Percentiles rank a stretch among this genome's conserved stretches.
Evolutionary conservation across 768 basidiomycete species (phyloP).

Genomic region (Xerocomus brunneocitrinus): DNA sequence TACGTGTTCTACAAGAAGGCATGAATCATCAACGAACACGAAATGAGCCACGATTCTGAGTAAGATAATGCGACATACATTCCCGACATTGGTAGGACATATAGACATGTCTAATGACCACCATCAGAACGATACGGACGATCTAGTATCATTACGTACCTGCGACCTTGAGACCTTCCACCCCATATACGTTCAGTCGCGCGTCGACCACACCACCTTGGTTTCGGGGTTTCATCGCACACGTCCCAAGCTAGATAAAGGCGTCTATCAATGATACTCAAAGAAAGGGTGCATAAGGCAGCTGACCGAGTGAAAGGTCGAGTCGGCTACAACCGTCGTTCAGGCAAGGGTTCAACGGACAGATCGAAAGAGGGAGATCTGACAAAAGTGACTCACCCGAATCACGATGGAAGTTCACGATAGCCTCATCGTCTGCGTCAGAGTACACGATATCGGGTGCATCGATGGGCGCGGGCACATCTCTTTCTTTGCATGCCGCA

Average conservation of each 20-base stretch:
- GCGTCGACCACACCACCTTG: constrained; percentile 61
- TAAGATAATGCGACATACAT: constrained; percentile 6
- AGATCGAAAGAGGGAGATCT: not conserved
- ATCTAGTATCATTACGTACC: constrained; percentile 31
- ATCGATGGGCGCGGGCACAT: constrained; percentile 19
- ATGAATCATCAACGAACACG: not conserved
- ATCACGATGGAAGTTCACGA: constrained; percentile 25
- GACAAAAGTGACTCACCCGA: constrained; percentile 1
- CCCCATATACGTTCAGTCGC: constrained; percentile 58
- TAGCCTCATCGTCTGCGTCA: constrained; percentile 31
- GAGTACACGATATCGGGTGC: constrained; percentile 33
- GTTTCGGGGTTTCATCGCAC: constrained; percentile 61
- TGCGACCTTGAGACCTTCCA: constrained; percentile 55
- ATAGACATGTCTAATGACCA: constrained; percentile 34
- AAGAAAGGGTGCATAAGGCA: too few relatives aligned
- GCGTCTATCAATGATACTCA: not conserved
- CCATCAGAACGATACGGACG: not conserved
- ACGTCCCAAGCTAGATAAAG: constrained; percentile 50
- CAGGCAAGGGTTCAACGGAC: not conserved
- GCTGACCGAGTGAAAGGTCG: constrained; percentile 17
- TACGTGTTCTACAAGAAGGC: constrained; percentile 7
- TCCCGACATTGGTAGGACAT: constrained; percentile 22
- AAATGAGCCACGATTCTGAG: not conserved
- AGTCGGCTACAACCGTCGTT: not conserved
- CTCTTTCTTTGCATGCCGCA: constrained; percentile 22